These are phyloP conservation scores for Vicia faba DNA, from an alignment of 306 rosid genomes.

Conservation along the genomic window DNA sequence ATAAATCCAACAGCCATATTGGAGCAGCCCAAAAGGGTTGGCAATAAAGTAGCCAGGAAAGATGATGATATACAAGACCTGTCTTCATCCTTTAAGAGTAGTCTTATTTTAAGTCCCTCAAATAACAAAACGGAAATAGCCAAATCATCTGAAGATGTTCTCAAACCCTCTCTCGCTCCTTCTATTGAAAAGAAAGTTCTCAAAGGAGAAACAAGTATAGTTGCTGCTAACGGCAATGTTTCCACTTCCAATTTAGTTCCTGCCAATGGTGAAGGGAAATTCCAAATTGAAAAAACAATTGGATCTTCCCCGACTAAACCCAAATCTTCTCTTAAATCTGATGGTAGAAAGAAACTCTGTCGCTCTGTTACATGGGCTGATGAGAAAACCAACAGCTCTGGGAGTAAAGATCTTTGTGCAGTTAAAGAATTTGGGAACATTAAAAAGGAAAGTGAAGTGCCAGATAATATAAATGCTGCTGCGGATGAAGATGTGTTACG, in stretches of 20 bases:
- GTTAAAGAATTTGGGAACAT: constrained; percentile 48
- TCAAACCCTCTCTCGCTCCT: constrained; percentile 50
- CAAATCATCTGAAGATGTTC: constrained; percentile 39
- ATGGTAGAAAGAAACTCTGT: constrained; percentile 53
- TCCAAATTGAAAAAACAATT: constrained; percentile 40
- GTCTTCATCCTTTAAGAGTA: constrained; percentile 53
- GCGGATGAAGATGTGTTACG: constrained; percentile 51
- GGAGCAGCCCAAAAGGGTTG: constrained; percentile 35
- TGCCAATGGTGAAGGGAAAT: constrained; percentile 44
- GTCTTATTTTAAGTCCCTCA: constrained; percentile 36
- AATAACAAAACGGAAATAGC: constrained; percentile 42
- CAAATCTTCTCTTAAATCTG: constrained; percentile 71
- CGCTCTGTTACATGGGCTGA: constrained; percentile 96
- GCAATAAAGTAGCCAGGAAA: constrained; percentile 26
- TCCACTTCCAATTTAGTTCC: constrained; percentile 39
- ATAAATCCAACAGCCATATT: constrained; percentile 36
- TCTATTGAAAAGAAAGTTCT: constrained; percentile 42
- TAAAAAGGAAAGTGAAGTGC: constrained; percentile 30
- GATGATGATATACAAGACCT: constrained; percentile 42
- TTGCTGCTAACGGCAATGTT: constrained; percentile 32
- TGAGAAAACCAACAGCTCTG: constrained; percentile 45
- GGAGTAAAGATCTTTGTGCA: constrained; percentile 55
- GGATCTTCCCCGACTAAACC: constrained; percentile 37
- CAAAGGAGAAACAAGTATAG: constrained; percentile 41
- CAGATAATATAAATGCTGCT: constrained; percentile 21